These are phyloP conservation scores for Phylloporus arenicola DNA, from an alignment of 768 basidiomycete species.

Conservation along the genomic window DNA sequence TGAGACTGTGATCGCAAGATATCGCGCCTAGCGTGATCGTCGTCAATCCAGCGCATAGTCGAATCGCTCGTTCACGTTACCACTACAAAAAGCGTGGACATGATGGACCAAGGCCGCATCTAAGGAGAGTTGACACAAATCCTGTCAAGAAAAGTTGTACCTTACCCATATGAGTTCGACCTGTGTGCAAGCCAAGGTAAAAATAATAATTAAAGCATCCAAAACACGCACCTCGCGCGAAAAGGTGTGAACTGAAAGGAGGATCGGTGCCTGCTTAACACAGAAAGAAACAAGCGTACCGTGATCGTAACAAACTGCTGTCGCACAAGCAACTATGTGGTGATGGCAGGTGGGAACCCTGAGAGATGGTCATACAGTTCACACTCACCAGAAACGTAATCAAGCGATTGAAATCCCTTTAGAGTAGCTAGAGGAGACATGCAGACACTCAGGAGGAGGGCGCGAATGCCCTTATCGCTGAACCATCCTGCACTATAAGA, in stretches of 20 bases:
- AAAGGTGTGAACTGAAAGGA: slow-evolving; percentile 5
- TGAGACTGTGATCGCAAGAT: slow-evolving; percentile 3
- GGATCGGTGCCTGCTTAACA: neutral
- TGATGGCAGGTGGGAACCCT: neutral
- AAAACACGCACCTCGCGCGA: slow-evolving; percentile 6
- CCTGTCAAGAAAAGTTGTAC: neutral
- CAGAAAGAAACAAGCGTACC: no score
- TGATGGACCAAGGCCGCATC: slow-evolving; percentile 10
- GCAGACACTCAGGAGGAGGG: neutral
- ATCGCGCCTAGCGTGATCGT: slow-evolving; percentile 2
- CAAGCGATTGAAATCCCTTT: neutral
- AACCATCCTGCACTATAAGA: neutral
- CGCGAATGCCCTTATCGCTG: neutral
- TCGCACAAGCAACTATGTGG: slow-evolving; percentile 1
- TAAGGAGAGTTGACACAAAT: neutral
- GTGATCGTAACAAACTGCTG: slow-evolving; percentile 1
- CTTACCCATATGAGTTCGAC: slow-evolving; percentile 14
- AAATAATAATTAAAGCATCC: no score
- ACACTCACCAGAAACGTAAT: neutral
- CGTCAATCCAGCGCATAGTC: neutral
- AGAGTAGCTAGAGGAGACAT: neutral
- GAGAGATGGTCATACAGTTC: neutral
- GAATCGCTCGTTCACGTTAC: neutral
- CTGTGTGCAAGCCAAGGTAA: neutral
- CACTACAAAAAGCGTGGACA: slow-evolving; percentile 8